Evolutionary conservation across 768 basidiomycete species (phyloP), one percentile per base, ranked within the genome.

Genomic region (Termitomyces sp.): DNA sequence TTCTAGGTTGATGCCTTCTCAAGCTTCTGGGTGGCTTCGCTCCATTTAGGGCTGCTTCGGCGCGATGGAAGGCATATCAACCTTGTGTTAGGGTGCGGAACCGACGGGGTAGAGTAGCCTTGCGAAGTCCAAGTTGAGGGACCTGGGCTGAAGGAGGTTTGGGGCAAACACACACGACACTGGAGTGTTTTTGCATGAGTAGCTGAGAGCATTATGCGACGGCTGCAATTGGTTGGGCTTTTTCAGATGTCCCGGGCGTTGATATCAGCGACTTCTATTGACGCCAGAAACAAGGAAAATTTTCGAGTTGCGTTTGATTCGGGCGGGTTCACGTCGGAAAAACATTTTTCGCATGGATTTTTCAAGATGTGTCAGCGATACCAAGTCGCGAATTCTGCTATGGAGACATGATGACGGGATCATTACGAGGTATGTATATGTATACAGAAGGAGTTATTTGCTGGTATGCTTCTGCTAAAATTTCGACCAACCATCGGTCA

Each of bases 31-130:
- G 55, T 56, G 18, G 18, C 51, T 58, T 58, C 51, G n/a, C 36
- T 58, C 57, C 57, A 58, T 58, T 57, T 40, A 58, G 57, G 57
- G 57, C 40, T 18, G 50, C 33, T 53, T 58, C 44, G 47, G 6
- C n/a, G 28, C 22, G 12, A 57, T 43, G 56, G 49, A 57, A 38
- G 55, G n/a, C 32, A 3, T 6, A 9, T 5, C 6, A 13, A 10
- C 12, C 46, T 47, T n/a, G 18, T 47, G 28, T 7, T 30, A 14
- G 18, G 26, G n/a, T n/a, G 2, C n/a, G 43, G 54, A 35, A 43
- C 54, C 54, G 44, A 46, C 36, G 32, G 14, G 13, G 10, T 52
- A 13, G 40, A 8, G 18, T 5, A 26, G 20, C 20, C 32, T 49
- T 33, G 48, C 3, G 13, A 46, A 46, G 18, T 26, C 3, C 6